Percentiles rank a stretch among this genome's conserved stretches.
These are phyloP conservation scores for Clathrus columnatus DNA, from an alignment of 768 basidiomycete species.

Conservation along the genomic window DNA sequence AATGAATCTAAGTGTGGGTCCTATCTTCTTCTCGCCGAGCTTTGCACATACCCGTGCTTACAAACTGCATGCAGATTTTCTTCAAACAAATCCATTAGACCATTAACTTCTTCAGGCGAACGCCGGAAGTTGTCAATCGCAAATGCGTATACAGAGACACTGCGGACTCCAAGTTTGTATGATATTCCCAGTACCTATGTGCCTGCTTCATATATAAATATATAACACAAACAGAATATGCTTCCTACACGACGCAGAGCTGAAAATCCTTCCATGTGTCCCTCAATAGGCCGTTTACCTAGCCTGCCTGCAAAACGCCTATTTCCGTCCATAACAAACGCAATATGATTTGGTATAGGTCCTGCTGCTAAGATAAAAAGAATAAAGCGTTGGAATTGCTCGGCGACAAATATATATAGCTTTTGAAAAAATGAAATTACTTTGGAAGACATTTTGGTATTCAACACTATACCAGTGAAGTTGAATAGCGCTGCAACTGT, in stretches of 20 bases:
- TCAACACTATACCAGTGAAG: neutral
- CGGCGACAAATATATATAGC: neutral
- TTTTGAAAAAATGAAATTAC: neutral
- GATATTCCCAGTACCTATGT: conserved; percentile 78
- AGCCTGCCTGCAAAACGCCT: conserved; percentile 73
- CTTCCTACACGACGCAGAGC: conserved; percentile 64
- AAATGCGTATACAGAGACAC: conserved; percentile 96
- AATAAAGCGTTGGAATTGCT: conserved; percentile 34
- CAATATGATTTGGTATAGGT: conserved; percentile 83
- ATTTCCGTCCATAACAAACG: conserved; percentile 98
- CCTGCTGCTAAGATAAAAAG: conserved; percentile 67
- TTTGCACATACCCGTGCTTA: conserved; percentile 57
- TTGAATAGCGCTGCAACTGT: neutral
- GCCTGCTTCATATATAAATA: neutral
- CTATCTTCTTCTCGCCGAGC: neutral
- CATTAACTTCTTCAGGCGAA: conserved; percentile 73
- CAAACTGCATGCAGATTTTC: conserved; percentile 71
- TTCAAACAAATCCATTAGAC: conserved; percentile 80
- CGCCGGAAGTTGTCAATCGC: conserved; percentile 96
- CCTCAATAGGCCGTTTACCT: conserved; percentile 58
- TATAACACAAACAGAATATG: conserved; percentile 7
- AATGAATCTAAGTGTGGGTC: neutral
- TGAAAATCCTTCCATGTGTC: conserved; percentile 79
- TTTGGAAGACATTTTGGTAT: neutral
- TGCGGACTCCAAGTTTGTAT: conserved; percentile 64